A percentile compares a stretch with the other conserved stretches of the same genome.
Conservation (phyloP, 306 rosid species). For the Pterocarpus macrocarpus region DNA sequence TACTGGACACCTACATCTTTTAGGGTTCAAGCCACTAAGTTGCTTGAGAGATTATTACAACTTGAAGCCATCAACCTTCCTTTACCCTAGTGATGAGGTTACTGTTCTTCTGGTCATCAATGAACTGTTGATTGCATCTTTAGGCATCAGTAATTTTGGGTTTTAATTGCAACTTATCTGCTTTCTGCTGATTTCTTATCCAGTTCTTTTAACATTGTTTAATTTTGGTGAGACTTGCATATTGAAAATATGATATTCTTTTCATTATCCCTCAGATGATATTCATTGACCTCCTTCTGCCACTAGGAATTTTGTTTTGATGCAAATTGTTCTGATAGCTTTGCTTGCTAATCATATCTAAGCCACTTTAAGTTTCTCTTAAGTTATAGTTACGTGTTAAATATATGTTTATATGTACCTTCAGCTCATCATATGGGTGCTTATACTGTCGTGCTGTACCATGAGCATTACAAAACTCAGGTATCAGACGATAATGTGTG, state of each 20-base stretch:
- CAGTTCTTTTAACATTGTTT: slow-evolving; percentile 34
- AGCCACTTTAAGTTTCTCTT: slow-evolving; percentile 17
- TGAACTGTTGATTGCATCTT: slow-evolving; percentile 40
- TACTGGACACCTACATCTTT: slow-evolving; percentile 74
- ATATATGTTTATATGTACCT: background rate
- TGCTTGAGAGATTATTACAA: slow-evolving; percentile 94
- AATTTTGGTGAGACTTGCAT: slow-evolving; percentile 37
- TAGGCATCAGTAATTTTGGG: slow-evolving; percentile 21
- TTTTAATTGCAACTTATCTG: slow-evolving; percentile 35
- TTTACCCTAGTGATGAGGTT: slow-evolving; percentile 90
- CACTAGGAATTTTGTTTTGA: background rate
- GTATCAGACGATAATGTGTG: background rate
- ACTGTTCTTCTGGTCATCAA: slow-evolving; percentile 42
- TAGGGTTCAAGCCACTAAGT: slow-evolving; percentile 92
- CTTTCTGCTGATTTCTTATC: slow-evolving; percentile 30
- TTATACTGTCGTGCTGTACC: background rate
- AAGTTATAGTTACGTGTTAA: slow-evolving; percentile 8
- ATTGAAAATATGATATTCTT: slow-evolving; percentile 7
- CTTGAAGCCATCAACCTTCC: slow-evolving; percentile 89
- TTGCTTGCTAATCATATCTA: slow-evolving; percentile 5
- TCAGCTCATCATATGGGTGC: slow-evolving; percentile 27
- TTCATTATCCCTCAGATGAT: slow-evolving; percentile 17
- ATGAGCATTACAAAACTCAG: background rate
- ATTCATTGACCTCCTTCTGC: slow-evolving; percentile 12
- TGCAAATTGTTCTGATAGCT: slow-evolving; percentile 8